phyloP scores from a whole-genome alignment of 768 basidiomycete species.

The Panus rudis region DNA sequence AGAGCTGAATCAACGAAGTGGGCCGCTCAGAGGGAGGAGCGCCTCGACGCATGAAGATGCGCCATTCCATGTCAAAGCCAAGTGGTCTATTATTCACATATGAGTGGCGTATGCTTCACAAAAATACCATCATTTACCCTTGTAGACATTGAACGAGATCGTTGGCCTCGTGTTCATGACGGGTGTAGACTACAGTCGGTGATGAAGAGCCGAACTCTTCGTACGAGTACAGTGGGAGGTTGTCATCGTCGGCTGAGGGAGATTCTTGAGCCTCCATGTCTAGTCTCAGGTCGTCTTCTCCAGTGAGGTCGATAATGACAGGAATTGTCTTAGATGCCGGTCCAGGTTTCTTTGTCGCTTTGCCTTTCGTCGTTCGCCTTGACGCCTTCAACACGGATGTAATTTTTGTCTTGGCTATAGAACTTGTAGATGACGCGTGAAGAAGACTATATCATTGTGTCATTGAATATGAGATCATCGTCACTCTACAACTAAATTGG shows the following conservation, averaged over 20 bases:
- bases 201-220: conserved; percentile 22
- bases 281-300: background rate
- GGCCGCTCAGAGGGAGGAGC: conserved; percentile 21
- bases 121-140: conserved; percentile 24
- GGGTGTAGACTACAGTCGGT: conserved; percentile 34
- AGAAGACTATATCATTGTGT: background rate
- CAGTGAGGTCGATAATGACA: background rate
- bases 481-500: background rate
- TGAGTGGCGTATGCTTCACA: background rate
- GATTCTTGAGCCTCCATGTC: background rate
- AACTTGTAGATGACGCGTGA: no score
- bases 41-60: conserved; percentile 26
- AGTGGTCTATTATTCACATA: conserved; percentile 30
- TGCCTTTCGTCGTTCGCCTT: background rate
- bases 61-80: conserved; percentile 50
- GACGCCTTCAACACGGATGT: background rate
- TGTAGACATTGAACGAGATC: conserved; percentile 29
- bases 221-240: conserved; percentile 32
- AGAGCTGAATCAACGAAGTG: conserved; percentile 41
- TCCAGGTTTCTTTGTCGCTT: background rate
- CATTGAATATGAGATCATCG: background rate
- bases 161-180: conserved; percentile 35
- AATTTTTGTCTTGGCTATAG: background rate
- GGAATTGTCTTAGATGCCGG: background rate
- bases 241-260: background rate